These are phyloP conservation scores for Aspergillus heteromorphus DNA, from an alignment of 495 filamentous ascomycete genomes.

Conservation along the genomic window DNA sequence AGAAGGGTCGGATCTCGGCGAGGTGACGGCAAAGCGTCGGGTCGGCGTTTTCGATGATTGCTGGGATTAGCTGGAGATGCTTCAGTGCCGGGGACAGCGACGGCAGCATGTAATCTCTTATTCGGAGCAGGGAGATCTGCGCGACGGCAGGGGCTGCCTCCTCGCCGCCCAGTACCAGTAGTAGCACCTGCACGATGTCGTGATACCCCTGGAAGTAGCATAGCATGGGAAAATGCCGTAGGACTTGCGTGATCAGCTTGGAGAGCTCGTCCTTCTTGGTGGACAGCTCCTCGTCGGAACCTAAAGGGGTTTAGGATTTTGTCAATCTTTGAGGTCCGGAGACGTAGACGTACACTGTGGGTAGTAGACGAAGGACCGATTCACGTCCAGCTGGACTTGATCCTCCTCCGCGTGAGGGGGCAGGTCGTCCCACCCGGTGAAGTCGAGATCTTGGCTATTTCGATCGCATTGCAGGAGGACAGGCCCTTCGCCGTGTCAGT, in stretches of 20 bases:
- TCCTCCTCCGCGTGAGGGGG: conserved; percentile 74
- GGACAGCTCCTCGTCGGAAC: conserved; percentile 53
- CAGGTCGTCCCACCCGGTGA: conserved; percentile 47
- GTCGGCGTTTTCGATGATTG: conserved; percentile 68
- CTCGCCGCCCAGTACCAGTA: conserved; percentile 69
- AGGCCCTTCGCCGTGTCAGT: conserved; percentile 56
- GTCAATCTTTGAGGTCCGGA: background rate
- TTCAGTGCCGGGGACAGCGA: conserved; percentile 72
- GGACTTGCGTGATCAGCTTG: conserved; percentile 65
- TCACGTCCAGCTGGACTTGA: conserved; percentile 85
- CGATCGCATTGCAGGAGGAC: conserved; percentile 60
- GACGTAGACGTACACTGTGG: conserved; percentile 60
- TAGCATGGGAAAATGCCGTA: conserved; percentile 77
- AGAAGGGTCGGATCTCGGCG: conserved; percentile 75
- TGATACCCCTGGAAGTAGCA: conserved; percentile 99
- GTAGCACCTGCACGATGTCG: conserved; percentile 95
- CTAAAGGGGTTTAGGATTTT: conserved; percentile 14
- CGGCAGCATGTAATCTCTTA: conserved; percentile 96
- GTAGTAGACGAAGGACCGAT: conserved; percentile 96
- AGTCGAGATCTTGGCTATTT: conserved; percentile 14
- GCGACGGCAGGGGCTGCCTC: conserved; percentile 54
- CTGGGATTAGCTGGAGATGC: conserved; percentile 79
- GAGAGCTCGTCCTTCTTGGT: conserved; percentile 67
- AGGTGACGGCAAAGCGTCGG: conserved; percentile 65
- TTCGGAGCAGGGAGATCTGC: conserved; percentile 78